Evolutionary conservation across 1,284 basidiomycete species (phyloP).

Genomic region (Pseudozyma sp.): DNA sequence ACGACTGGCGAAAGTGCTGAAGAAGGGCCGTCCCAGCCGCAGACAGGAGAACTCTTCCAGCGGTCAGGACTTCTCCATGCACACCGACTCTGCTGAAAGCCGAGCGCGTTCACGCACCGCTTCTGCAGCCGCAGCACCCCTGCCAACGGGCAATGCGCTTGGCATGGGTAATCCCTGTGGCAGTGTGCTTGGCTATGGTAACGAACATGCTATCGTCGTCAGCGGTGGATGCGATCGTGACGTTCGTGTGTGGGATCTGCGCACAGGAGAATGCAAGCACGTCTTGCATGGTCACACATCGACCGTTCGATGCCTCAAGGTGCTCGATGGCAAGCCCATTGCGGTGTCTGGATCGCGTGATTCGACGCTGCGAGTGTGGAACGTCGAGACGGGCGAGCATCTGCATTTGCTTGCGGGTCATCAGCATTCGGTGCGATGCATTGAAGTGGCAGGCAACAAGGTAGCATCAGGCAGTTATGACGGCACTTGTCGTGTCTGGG

Average conservation of each 20-base stretch:
- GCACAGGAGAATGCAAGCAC: constrained; percentile 84
- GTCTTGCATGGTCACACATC: constrained; percentile 86
- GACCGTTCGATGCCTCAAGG: constrained; percentile 90
- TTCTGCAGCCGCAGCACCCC: constrained; percentile 7
- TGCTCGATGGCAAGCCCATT: constrained; percentile 85
- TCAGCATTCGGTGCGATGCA: constrained; percentile 82
- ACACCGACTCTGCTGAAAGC: neutral
- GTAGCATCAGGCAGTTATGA: constrained; percentile 93
- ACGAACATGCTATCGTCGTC: constrained; percentile 80
- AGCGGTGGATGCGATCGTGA: constrained; percentile 91
- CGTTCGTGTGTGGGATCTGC: constrained; percentile 90
- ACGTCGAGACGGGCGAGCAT: constrained; percentile 81
- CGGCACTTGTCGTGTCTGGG: constrained; percentile 72
- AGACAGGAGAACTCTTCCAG: too few relatives aligned
- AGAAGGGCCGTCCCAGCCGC: too few relatives aligned
- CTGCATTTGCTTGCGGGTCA: constrained; percentile 84
- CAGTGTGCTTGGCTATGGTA: constrained; percentile 76
- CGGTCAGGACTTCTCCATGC: too few relatives aligned
- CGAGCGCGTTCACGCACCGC: constrained; percentile 8
- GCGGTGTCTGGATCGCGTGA: constrained; percentile 86
- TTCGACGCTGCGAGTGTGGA: constrained; percentile 88
- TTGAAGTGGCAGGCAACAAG: constrained; percentile 84
- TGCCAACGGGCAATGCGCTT: constrained; percentile 33
- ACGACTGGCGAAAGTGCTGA: too few relatives aligned
- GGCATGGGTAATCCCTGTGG: constrained; percentile 58